Percentiles rank a stretch among this genome's conserved stretches.
Conservation (phyloP, 2,329 filamentous ascomycete genomes). For the Fusarium sterilihyphosum region DNA sequence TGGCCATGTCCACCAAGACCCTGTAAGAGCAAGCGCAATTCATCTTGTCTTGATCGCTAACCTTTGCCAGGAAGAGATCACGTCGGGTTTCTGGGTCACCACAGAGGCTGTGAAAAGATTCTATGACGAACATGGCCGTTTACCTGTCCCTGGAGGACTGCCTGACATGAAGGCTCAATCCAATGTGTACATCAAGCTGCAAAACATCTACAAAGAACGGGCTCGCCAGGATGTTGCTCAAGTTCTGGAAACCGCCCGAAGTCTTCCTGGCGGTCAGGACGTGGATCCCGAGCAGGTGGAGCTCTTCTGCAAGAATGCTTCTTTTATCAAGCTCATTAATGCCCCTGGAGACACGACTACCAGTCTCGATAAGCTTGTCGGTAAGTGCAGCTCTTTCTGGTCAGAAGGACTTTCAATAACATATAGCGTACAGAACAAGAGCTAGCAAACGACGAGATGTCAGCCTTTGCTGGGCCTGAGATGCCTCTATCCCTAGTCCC, state of each 20-base stretch:
- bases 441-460: constrained; percentile 63
- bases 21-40: constrained; percentile 55
- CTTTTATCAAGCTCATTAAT: constrained; percentile 89
- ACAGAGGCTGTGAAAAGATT: constrained; percentile 82
- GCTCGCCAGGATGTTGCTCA: constrained; percentile 81
- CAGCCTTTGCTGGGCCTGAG: constrained; percentile 56
- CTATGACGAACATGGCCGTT: constrained; percentile 73
- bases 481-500: constrained; percentile 70
- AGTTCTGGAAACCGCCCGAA: constrained; percentile 73
- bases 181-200: constrained; percentile 86
- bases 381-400: constrained; percentile 54
- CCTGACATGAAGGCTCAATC: constrained; percentile 99
- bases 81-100: constrained; percentile 86
- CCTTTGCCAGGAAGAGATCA: constrained; percentile 52
- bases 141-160: constrained; percentile 86
- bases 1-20: constrained; percentile 63
- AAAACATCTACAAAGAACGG: constrained; percentile 92
- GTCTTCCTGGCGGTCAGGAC: constrained; percentile 57
- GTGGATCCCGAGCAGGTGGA: constrained; percentile 82
- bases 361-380: constrained; percentile 62
- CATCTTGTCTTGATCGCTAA: constrained; percentile 1
- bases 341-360: constrained; percentile 55
- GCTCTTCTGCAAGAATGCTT: constrained; percentile 93
- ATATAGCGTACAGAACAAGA: constrained; percentile 57
- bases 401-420: not conserved